Percentiles rank a stretch among this genome's conserved stretches.
Evolutionary conservation across 139 green algal species (phyloP).

Genomic region (Chlamydomonas sp.): DNA sequence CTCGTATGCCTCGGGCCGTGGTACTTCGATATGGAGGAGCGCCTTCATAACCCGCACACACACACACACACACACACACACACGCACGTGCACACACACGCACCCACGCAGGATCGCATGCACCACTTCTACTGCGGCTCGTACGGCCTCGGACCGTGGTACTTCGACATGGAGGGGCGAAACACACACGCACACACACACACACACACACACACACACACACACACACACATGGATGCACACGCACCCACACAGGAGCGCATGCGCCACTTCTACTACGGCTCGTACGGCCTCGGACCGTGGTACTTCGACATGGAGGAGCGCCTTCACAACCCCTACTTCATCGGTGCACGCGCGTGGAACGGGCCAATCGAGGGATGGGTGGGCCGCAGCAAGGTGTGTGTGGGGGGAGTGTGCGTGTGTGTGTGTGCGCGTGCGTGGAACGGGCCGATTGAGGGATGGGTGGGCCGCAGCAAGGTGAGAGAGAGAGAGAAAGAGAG

Average conservation of each 20-base stretch:
- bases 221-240: not conserved
- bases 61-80: slow-evolving; percentile 9
- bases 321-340: slow-evolving; percentile 51
- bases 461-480: too few species aligned
- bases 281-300: slow-evolving; percentile 24
- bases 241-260: slow-evolving; percentile 15
- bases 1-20: too few species aligned
- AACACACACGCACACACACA: not conserved
- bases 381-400: slow-evolving; percentile 45
- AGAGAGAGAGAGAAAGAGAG: too few species aligned
- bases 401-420: too few species aligned
- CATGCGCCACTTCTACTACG: slow-evolving; percentile 39
- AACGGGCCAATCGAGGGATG: slow-evolving; percentile 47
- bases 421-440: too few species aligned
- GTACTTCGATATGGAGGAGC: slow-evolving; percentile 26
- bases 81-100: not conserved
- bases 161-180: too few species aligned
- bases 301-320: slow-evolving; percentile 27
- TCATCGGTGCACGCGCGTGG: slow-evolving; percentile 45
- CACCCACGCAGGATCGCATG: not conserved
- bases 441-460: too few species aligned
- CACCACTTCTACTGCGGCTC: slow-evolving; percentile 9
- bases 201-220: not conserved
- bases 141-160: slow-evolving; percentile 32
- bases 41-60: not conserved